Evolutionary conservation across 805 yeast genomes (phyloP).

Genomic region (Myxozyma neglecta): DNA sequence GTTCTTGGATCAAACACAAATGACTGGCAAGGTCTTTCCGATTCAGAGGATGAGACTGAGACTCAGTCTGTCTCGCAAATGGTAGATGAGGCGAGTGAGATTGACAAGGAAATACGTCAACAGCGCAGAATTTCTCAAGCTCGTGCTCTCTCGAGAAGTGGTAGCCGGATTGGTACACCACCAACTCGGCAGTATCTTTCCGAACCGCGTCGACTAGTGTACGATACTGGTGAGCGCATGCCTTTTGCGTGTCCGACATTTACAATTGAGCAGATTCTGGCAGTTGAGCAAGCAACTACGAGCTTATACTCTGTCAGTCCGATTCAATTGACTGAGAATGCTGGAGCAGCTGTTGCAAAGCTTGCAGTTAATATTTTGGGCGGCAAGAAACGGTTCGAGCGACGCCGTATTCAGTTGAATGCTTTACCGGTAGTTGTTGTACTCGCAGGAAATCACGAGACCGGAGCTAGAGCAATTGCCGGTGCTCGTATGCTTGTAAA

Average conservation of each 20-base stretch:
- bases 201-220: conserved; percentile 14
- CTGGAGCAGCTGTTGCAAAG: conserved; percentile 64
- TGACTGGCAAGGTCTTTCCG: conserved; percentile 19
- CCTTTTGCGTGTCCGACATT: conserved; percentile 44
- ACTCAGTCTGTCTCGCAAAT: background rate
- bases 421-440: conserved; percentile 74
- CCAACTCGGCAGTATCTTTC: conserved; percentile 3
- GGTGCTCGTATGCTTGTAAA: conserved; percentile 77
- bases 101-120: conserved; percentile 20
- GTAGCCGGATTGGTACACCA: conserved; percentile 17
- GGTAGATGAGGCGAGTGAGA: conserved; percentile 26
- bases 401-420: conserved; percentile 74
- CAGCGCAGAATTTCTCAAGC: conserved; percentile 17
- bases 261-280: conserved; percentile 75
- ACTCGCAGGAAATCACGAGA: conserved; percentile 64
- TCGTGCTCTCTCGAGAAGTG: conserved; percentile 9
- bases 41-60: conserved; percentile 9
- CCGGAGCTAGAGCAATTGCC: conserved; percentile 75
- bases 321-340: conserved; percentile 57
- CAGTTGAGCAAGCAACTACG: conserved; percentile 61
- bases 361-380: conserved; percentile 64
- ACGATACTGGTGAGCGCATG: conserved; percentile 6
- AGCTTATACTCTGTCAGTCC: conserved; percentile 55
- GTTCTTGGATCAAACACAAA: conserved; percentile 17
- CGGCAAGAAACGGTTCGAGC: conserved; percentile 63